These are phyloP conservation scores for Arachis stenosperma DNA, from an alignment of 306 rosid genomes.

Conservation along the genomic window DNA sequence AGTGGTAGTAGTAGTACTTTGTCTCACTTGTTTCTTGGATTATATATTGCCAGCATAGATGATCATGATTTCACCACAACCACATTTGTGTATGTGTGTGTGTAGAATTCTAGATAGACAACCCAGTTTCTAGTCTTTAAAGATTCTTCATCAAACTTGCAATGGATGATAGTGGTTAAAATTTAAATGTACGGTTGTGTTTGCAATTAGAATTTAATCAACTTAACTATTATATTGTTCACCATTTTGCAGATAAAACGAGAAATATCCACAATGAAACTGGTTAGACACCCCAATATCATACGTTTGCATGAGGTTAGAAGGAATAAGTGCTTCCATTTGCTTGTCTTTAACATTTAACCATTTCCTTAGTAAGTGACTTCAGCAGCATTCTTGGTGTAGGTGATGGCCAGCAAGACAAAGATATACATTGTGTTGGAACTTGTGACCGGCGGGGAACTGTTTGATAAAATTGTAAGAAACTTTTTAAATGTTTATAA, in stretches of 20 bases:
- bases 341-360: constrained; percentile 4
- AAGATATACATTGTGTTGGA: constrained; percentile 77
- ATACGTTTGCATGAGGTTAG: constrained; percentile 76
- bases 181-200: no score
- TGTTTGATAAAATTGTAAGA: constrained; percentile 79
- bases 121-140: no score
- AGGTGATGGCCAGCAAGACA: constrained; percentile 92
- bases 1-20: no score
- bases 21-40: no score
- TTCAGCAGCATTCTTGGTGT: constrained; percentile 39
- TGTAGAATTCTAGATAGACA: no score
- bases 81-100: no score
- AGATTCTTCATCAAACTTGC: no score
- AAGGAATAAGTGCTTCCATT: constrained; percentile 18
- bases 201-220: no score
- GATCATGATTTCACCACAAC: no score
- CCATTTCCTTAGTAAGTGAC: constrained; percentile 31
- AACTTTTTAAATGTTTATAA: not conserved
- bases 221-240: not conserved
- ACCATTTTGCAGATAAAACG: constrained; percentile 60
- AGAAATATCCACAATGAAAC: constrained; percentile 77
- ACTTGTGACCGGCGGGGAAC: constrained; percentile 72
- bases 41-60: no score
- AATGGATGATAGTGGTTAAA: no score
- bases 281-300: constrained; percentile 76